Percentiles rank a stretch among this genome's conserved stretches.
Conservation (phyloP, 2,329 filamentous ascomycete species). For the Trichoderma gracile region DNA sequence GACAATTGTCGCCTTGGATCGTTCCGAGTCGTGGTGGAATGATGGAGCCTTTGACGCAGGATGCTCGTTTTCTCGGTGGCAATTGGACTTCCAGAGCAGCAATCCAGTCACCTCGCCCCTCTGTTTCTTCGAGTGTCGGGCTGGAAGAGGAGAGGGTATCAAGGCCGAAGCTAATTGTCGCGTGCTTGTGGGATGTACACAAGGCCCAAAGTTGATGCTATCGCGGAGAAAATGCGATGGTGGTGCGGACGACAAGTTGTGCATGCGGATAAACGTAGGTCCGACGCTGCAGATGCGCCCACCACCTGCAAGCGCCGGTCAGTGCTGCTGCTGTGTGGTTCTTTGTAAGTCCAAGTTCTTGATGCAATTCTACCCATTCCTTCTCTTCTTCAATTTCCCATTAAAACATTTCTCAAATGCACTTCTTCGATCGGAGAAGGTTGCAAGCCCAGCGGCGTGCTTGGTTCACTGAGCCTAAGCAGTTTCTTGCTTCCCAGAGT, state of each 20-base stretch:
- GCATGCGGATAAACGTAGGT: conserved; percentile 2
- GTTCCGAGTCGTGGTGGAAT: neutral
- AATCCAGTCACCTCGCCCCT: too few relatives aligned
- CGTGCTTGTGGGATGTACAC: neutral
- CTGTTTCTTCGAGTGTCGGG: too few relatives aligned
- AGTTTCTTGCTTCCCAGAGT: too few relatives aligned
- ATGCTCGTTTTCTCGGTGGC: neutral
- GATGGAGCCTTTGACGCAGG: neutral
- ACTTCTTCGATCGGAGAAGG: too few relatives aligned
- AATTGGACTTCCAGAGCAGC: neutral
- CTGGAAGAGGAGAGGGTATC: neutral
- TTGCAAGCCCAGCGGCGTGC: too few relatives aligned
- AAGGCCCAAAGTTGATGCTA: neutral
- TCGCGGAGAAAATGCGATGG: conserved; percentile 16
- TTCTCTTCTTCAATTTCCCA: too few relatives aligned
- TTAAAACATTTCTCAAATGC: too few relatives aligned
- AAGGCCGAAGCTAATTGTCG: neutral
- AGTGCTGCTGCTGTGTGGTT: too few relatives aligned
- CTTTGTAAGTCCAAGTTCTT: too few relatives aligned
- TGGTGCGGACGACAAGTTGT: neutral
- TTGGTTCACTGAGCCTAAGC: too few relatives aligned
- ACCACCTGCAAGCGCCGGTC: neutral
- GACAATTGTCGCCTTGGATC: neutral
- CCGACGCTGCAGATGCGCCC: neutral
- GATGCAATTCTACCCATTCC: too few relatives aligned